Evolutionary conservation across 2,329 filamentous ascomycete genomes (phyloP).

Genomic region (Aspergillus jensenii): DNA sequence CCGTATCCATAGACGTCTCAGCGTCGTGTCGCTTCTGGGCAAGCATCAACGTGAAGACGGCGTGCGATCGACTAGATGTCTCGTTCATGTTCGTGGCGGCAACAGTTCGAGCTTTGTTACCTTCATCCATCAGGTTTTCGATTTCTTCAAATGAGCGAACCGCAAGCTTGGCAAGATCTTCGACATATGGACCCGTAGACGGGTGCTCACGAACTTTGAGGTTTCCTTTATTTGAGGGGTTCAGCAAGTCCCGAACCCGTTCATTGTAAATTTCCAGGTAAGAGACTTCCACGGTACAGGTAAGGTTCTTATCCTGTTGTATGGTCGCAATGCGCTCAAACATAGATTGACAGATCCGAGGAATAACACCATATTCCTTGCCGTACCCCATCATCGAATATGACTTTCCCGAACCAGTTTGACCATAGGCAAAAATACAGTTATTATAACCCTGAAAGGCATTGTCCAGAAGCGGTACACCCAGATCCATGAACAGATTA

Average conservation of each 20-base stretch:
- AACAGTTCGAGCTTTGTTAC: slow-evolving; percentile 97
- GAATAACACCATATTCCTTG: slow-evolving; percentile 91
- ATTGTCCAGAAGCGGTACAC: slow-evolving; percentile 90
- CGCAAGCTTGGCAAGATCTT: slow-evolving; percentile 92
- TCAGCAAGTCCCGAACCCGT: slow-evolving; percentile 89
- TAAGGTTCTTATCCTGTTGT: slow-evolving; percentile 71
- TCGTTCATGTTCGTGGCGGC: slow-evolving; percentile 99
- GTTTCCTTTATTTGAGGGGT: slow-evolving; percentile 93
- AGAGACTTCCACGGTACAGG: slow-evolving; percentile 94
- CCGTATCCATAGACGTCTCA: slow-evolving; percentile 94
- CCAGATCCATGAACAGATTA: slow-evolving; percentile 83
- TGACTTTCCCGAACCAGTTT: slow-evolving; percentile 97
- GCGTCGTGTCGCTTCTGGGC: slow-evolving; percentile 89
- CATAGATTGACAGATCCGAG: slow-evolving; percentile 96
- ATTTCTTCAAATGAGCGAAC: slow-evolving; percentile 94
- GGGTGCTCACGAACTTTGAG: slow-evolving; percentile 97
- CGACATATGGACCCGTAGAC: slow-evolving; percentile 94
- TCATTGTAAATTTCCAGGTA: slow-evolving; percentile 99
- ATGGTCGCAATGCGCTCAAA: slow-evolving; percentile 78
- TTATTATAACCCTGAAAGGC: slow-evolving; percentile 99
- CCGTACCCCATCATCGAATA: slow-evolving; percentile 99
- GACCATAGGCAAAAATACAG: slow-evolving; percentile 98
- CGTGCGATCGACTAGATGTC: slow-evolving; percentile 96
- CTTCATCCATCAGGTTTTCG: slow-evolving; percentile 97
- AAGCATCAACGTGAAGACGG: slow-evolving; percentile 93